Conservation (phyloP, 1,139 yeast genomes). For the Protomyces lactucae-debilis region DNA sequence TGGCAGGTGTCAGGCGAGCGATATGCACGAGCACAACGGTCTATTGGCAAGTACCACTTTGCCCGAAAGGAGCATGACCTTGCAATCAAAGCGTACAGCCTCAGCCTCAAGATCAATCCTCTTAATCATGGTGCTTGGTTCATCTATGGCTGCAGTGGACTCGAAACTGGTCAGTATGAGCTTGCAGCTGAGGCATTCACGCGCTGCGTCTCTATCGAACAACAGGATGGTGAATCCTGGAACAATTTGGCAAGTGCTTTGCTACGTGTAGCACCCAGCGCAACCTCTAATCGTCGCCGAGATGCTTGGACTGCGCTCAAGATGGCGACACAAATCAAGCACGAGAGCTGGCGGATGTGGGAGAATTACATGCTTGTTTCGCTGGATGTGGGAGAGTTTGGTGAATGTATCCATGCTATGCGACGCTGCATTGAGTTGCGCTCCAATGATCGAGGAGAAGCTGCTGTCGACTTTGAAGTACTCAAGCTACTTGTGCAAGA, state of each 20-base stretch:
- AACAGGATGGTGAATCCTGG: conserved; percentile 80
- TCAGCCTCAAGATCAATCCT: conserved; percentile 71
- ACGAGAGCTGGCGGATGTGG: conserved; percentile 83
- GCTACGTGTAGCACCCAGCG: conserved; percentile 47
- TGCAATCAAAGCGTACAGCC: conserved; percentile 66
- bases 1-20: conserved; percentile 68
- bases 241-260: conserved; percentile 86
- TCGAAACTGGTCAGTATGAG: conserved; percentile 66
- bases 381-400: conserved; percentile 75
- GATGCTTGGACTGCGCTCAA: conserved; percentile 33
- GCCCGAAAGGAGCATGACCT: conserved; percentile 49
- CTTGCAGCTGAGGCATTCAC: conserved; percentile 91
- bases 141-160: conserved; percentile 84
- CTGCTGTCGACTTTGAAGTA: conserved; percentile 67
- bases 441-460: conserved; percentile 54
- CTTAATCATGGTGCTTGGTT: conserved; percentile 81
- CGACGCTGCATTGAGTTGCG: conserved; percentile 55
- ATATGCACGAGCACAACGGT: conserved; percentile 79
- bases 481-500: conserved; percentile 69
- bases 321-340: conserved; percentile 35
- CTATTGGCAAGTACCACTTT: conserved; percentile 70
- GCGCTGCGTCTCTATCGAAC: conserved; percentile 83
- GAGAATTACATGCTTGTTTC: conserved; percentile 83
- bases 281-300: conserved; percentile 15
- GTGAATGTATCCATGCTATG: conserved; percentile 72